Conservation (phyloP, 768 basidiomycete species). For the Mrakia hoshinonis region DNA sequence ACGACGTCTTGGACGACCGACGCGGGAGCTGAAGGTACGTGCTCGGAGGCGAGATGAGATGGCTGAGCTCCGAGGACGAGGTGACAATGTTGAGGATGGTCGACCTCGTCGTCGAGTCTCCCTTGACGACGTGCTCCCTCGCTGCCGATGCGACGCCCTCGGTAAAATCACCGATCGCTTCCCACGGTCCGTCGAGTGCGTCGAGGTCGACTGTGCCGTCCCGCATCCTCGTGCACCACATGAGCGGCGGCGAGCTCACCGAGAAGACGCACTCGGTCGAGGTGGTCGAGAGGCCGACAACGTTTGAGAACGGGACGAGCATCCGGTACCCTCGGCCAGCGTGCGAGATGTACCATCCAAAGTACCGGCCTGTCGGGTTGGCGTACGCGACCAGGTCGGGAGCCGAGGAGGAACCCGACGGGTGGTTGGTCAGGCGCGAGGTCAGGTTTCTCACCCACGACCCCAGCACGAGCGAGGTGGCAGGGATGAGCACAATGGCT, state of each 20-base stretch:
- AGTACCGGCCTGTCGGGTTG: background rate
- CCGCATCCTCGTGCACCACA: conserved; percentile 11
- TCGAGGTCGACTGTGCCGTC: background rate
- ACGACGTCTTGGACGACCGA: background rate
- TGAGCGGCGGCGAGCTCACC: background rate
- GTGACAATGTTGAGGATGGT: conserved; percentile 10
- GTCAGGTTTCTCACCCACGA: background rate
- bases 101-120: background rate
- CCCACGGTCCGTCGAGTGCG: background rate
- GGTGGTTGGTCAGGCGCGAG: background rate
- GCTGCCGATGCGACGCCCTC: background rate
- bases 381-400: conserved; percentile 4
- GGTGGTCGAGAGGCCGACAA: background rate
- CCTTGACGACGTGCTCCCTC: background rate
- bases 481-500: conserved; percentile 5
- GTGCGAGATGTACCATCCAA: conserved; percentile 9
- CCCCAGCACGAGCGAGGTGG: background rate
- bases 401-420: background rate
- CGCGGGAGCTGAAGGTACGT: background rate
- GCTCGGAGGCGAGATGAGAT: background rate
- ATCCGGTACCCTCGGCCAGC: conserved; percentile 7
- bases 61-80: background rate
- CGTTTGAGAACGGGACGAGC: background rate
- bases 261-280: background rate
- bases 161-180: background rate